Conservation (phyloP, 495 filamentous ascomycete species). For the Aspergillus funiculosus region DNA sequence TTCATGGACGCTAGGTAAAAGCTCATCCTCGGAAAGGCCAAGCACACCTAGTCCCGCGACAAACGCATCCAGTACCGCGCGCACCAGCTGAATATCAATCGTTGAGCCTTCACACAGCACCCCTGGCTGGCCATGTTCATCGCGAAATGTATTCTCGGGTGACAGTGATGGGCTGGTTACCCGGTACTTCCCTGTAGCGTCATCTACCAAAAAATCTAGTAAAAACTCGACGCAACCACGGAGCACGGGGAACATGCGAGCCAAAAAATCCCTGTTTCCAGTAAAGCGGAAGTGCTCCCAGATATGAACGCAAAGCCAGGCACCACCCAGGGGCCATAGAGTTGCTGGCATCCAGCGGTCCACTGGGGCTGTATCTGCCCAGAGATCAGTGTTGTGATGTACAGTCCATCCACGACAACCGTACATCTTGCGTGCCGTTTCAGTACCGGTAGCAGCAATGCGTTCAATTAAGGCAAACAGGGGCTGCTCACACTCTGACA, state of each 20-base stretch:
- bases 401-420: slow-evolving; percentile 42
- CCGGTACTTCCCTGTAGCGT: slow-evolving; percentile 29
- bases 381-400: slow-evolving; percentile 47
- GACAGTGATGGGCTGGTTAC: slow-evolving; percentile 45
- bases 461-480: slow-evolving; percentile 40
- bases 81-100: slow-evolving; percentile 45
- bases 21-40: slow-evolving; percentile 12
- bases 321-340: slow-evolving; percentile 44
- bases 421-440: slow-evolving; percentile 43
- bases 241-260: slow-evolving; percentile 30
- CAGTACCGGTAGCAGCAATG: slow-evolving; percentile 29
- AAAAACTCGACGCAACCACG: slow-evolving; percentile 38
- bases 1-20: slow-evolving; percentile 14
- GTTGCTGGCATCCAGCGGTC: slow-evolving; percentile 42
- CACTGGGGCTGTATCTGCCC: slow-evolving; percentile 43
- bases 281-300: slow-evolving; percentile 44
- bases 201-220: slow-evolving; percentile 41
- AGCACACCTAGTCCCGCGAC: slow-evolving; percentile 5
- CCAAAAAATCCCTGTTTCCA: slow-evolving; percentile 30
- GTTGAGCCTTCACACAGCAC: slow-evolving; percentile 39
- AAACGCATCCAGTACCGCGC: slow-evolving; percentile 35
- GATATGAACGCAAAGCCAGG: slow-evolving; percentile 45
- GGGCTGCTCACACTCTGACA: slow-evolving; percentile 29
- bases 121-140: slow-evolving; percentile 26
- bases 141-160: slow-evolving; percentile 44